A percentile compares a stretch with the other conserved stretches of the same genome.
Conservation (phyloP, 176 grass and related monocot species). For the Oryza meridionalis region DNA sequence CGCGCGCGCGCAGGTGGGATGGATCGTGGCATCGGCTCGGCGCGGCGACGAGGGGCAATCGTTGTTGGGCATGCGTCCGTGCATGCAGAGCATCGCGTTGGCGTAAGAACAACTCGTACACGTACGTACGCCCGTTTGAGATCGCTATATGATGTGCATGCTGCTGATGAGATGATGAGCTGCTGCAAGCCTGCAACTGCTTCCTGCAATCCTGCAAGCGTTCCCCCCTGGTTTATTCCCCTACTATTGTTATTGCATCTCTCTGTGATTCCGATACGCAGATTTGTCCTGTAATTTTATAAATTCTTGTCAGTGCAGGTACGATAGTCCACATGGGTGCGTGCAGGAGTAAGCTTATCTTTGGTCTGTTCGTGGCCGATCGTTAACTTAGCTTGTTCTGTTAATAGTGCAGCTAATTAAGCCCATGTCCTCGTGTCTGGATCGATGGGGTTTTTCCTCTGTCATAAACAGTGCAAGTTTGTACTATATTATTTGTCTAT, state of each 20-base stretch:
- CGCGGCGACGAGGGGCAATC: no score
- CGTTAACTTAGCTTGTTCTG: not conserved
- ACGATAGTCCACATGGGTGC: not conserved
- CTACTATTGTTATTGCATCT: not conserved
- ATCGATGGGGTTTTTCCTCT: not conserved
- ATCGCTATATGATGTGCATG: not conserved
- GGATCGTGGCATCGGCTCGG: no score
- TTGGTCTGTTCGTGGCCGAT: not conserved
- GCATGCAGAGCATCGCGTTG: no score
- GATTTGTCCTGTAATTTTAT: not conserved
- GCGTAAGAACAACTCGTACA: not conserved
- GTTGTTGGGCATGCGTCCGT: no score
- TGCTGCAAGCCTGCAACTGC: not conserved
- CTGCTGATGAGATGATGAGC: not conserved
- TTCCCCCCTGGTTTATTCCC: not conserved
- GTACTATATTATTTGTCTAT: not conserved
- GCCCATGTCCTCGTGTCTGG: conserved; percentile 4
- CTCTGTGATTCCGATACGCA: not conserved
- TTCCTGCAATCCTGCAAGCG: not conserved
- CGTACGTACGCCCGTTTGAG: not conserved
- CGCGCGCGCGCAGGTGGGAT: no score
- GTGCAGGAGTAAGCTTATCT: not conserved
- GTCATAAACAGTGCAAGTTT: not conserved
- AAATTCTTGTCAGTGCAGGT: not conserved
- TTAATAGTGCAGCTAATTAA: not conserved